phyloP scores from a whole-genome alignment of 2,329 filamentous ascomycete genomes.

The Ophiostoma piceae region DNA sequence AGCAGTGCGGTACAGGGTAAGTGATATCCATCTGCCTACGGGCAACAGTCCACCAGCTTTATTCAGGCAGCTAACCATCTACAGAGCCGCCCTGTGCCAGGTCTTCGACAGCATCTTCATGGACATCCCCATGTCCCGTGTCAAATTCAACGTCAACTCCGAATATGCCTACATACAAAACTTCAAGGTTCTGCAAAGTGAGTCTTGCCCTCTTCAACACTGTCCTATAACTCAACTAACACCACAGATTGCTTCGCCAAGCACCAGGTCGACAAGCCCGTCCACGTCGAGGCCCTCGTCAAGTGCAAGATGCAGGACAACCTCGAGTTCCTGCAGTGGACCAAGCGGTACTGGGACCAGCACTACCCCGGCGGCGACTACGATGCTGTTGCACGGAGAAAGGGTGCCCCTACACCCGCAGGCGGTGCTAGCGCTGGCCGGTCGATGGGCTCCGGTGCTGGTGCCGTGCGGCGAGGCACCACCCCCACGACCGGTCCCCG shows the following conservation, averaged over 20 bases:
- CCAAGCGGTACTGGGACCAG: conserved; percentile 95
- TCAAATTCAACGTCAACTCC: conserved; percentile 97
- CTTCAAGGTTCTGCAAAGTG: conserved; percentile 96
- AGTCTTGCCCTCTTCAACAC: conserved; percentile 34
- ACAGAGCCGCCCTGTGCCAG: conserved; percentile 89
- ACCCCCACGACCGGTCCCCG: conserved; percentile 57
- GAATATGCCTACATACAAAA: conserved; percentile 98
- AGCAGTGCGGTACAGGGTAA: conserved; percentile 45
- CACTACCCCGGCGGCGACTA: conserved; percentile 97
- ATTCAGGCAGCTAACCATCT: neutral
- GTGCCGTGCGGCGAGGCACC: conserved; percentile 51
- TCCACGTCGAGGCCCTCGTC: conserved; percentile 80
- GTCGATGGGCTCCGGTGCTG: conserved; percentile 39
- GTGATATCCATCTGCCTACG: neutral
- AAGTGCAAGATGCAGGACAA: conserved; percentile 99
- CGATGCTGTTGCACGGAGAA: conserved; percentile 79
- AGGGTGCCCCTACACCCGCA: conserved; percentile 50
- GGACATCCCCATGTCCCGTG: conserved; percentile 89
- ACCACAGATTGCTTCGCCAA: conserved; percentile 70
- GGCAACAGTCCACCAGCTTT: neutral
- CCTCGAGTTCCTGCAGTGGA: conserved; percentile 96
- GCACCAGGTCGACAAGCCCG: conserved; percentile 81
- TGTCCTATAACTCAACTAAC: neutral
- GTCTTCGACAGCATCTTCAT: conserved; percentile 97
- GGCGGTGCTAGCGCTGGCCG: conserved; percentile 36